A percentile compares a stretch with the other conserved stretches of the same genome.
phyloP scores from a whole-genome alignment of 2,329 filamentous ascomycete species.

The Pseudogymnoascus destructans region DNA sequence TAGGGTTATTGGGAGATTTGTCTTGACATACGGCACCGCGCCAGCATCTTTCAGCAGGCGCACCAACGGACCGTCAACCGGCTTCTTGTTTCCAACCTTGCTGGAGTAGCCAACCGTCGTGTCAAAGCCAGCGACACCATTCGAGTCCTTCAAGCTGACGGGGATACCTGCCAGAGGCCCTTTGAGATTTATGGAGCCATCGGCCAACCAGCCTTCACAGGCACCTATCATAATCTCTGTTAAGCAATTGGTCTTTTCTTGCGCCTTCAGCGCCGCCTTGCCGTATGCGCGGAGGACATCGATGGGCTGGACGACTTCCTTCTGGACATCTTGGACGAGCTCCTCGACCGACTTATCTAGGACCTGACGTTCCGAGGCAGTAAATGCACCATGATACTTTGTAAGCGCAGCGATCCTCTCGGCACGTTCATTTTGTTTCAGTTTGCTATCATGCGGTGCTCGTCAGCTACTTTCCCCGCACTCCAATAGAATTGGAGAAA shows the following conservation, averaged over 20 bases:
- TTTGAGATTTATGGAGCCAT: slow-evolving; percentile 52
- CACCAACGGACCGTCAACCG: slow-evolving; percentile 63
- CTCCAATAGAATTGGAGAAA: slow-evolving; percentile 2
- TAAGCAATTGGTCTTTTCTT: slow-evolving; percentile 76
- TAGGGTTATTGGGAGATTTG: slow-evolving; percentile 69
- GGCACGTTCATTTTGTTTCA: slow-evolving; percentile 66
- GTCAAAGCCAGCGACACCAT: slow-evolving; percentile 75
- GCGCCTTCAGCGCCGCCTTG: slow-evolving; percentile 72
- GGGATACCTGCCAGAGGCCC: slow-evolving; percentile 81
- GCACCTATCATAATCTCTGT: slow-evolving; percentile 75
- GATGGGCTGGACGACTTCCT: slow-evolving; percentile 48
- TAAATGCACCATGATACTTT: slow-evolving; percentile 53
- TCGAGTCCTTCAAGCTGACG: slow-evolving; percentile 68
- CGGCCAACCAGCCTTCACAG: slow-evolving; percentile 57
- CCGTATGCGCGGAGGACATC: slow-evolving; percentile 76
- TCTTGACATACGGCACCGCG: slow-evolving; percentile 86
- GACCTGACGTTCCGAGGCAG: slow-evolving; percentile 49
- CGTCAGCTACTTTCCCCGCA: not conserved
- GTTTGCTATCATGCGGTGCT: slow-evolving; percentile 38
- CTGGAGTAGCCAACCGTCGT: slow-evolving; percentile 68
- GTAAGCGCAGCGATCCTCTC: slow-evolving; percentile 54
- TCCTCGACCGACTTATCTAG: slow-evolving; percentile 62
- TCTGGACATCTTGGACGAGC: slow-evolving; percentile 66
- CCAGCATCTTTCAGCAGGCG: slow-evolving; percentile 74
- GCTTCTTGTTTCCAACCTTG: slow-evolving; percentile 53